Evolutionary conservation across 257 asterid species (phyloP), one percentile per base, ranked within the genome.

Genomic region (Primulina huaijiensis): DNA sequence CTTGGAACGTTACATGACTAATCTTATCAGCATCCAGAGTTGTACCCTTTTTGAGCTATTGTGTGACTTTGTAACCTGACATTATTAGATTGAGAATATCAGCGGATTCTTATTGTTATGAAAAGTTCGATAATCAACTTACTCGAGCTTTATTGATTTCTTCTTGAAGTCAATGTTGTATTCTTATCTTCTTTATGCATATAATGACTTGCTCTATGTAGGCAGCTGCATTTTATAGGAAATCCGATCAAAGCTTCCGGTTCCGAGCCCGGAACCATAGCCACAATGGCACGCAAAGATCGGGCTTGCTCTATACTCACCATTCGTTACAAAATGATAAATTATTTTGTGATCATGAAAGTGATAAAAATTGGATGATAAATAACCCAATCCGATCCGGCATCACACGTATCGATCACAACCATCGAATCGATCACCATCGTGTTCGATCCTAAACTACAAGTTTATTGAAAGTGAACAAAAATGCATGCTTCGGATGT

Each of bases 1-100:
- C 74, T 86, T 62, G 90, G 88, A 75, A 81, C 82, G 1, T 66
- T 85, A 76, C 88, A 77, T 6, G 83, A 79, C 60, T 81, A 74
- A 63, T 62, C 40, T 30, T 72, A 2, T 79, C 29, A 43, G 46
- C 27, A n/a, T 34, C 52, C 33, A 53, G 68, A 61, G 71, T 27
- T 10, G 16, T 77, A 67, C 30, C 46, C 27, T 33, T 57, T 63
- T 43, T 46, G 37, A 62, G 56, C 63, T 14, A 10, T 72, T 8
- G 52, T 69, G 57, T 77, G 72, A 61, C 31, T 38, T 64, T 56
- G 46, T 55, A 17, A 27, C 56, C n/a, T 10, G 34, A 57, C 35
- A 21, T 30, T 7, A 64, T 20, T 53, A 10, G 40, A 25, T 34
- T 8, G 69, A 0, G 16, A 46, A 46, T 46, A 31, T 56, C 31